Conservation (phyloP, 2,329 filamentous ascomycete genomes). For the Cryphonectria parasitica region DNA sequence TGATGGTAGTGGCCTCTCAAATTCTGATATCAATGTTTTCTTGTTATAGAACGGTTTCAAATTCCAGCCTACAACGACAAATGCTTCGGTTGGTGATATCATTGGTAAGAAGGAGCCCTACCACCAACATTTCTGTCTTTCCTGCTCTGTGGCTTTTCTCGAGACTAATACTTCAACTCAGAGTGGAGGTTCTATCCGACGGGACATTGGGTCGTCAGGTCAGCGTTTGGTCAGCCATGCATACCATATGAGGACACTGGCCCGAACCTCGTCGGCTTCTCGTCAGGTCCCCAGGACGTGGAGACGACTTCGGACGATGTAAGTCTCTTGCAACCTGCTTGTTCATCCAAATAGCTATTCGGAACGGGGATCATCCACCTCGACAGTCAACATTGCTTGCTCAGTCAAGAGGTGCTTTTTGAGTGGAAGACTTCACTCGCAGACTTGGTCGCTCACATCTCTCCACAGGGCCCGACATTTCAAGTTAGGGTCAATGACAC, state of each 20-base stretch:
- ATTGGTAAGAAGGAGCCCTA: conserved; percentile 44
- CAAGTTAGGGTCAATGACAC: conserved; percentile 60
- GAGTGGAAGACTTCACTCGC: not conserved
- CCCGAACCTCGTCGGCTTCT: conserved; percentile 55
- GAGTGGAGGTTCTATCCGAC: conserved; percentile 66
- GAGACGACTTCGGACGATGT: conserved; percentile 52
- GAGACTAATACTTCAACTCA: conserved; percentile 30
- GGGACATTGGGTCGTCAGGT: conserved; percentile 66
- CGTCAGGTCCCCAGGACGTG: conserved; percentile 53
- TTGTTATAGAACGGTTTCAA: conserved; percentile 36
- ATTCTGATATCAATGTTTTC: not conserved
- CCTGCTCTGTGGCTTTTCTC: not conserved
- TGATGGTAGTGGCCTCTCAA: not conserved
- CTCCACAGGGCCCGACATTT: conserved; percentile 46
- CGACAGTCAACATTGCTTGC: not conserved
- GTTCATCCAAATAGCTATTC: not conserved
- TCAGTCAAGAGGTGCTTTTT: not conserved
- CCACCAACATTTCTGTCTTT: not conserved
- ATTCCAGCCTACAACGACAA: conserved; percentile 41
- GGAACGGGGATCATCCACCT: not conserved
- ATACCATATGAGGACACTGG: conserved; percentile 62
- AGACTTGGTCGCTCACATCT: conserved; percentile 10
- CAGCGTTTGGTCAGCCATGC: conserved; percentile 63
- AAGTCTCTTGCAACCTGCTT: conserved; percentile 31
- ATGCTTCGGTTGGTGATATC: conserved; percentile 51